Conservation (phyloP, 208 protist genomes). For the Acanthamoeba triangularis region DNA sequence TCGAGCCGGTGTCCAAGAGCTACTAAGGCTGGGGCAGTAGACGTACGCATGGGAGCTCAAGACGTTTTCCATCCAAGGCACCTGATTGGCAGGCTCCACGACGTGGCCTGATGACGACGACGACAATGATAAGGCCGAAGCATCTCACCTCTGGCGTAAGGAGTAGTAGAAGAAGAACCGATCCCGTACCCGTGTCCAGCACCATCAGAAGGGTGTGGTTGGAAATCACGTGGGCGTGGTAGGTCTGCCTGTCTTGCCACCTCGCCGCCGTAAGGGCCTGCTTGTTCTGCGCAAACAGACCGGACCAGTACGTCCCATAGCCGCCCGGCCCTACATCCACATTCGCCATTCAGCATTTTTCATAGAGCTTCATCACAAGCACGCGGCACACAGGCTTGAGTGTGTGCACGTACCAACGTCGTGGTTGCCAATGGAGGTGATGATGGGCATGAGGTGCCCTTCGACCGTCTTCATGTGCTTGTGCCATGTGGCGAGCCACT, state of each 20-base stretch:
- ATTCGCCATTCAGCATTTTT: neutral
- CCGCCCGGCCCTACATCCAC: neutral
- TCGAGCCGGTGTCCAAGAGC: neutral
- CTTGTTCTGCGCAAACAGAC: slow-evolving; percentile 14
- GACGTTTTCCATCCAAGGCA: neutral
- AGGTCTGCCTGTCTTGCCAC: slow-evolving; percentile 14
- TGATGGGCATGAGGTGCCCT: slow-evolving; percentile 45
- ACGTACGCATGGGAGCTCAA: neutral
- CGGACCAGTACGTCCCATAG: neutral
- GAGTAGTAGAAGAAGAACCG: neutral
- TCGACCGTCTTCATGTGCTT: neutral
- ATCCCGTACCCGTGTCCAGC: neutral
- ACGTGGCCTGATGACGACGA: neutral
- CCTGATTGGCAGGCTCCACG: neutral
- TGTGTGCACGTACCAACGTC: slow-evolving; percentile 56
- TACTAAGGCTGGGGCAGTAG: too few species aligned
- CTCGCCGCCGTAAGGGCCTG: neutral
- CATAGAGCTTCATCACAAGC: neutral
- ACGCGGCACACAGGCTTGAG: too few species aligned
- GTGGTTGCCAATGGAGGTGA: slow-evolving; percentile 81
- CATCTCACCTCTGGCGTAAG: neutral
- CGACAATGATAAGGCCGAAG: neutral
- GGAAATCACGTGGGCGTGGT: neutral
- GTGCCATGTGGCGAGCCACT: slow-evolving; percentile 48
- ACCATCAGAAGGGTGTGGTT: slow-evolving; percentile 45